These are phyloP conservation scores for Aspergillus floridensis DNA, from an alignment of 2,329 filamentous ascomycete species.

Conservation along the genomic window DNA sequence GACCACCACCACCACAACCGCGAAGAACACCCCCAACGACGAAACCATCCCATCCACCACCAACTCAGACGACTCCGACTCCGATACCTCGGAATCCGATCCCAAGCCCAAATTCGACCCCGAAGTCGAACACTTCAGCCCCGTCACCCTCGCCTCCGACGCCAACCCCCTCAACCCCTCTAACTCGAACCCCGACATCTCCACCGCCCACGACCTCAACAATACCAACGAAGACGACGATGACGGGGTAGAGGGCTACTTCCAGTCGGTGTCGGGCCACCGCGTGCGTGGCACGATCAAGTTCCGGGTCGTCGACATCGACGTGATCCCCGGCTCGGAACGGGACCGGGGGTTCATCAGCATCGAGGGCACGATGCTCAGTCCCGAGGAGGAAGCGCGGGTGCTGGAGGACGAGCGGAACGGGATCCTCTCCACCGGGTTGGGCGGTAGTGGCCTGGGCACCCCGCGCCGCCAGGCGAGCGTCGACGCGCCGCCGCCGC, in stretches of 20 bases:
- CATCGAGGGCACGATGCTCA: slow-evolving; percentile 83
- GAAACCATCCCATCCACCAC: slow-evolving; percentile 11
- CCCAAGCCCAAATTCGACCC: slow-evolving; percentile 30
- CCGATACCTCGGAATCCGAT: slow-evolving; percentile 2
- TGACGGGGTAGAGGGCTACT: slow-evolving; percentile 65
- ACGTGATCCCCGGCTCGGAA: slow-evolving; percentile 66
- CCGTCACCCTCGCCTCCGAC: background rate
- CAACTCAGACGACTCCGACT: slow-evolving; percentile 22
- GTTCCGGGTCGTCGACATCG: slow-evolving; percentile 82
- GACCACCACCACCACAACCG: background rate
- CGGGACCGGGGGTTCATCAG: slow-evolving; percentile 74
- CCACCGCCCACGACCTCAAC: slow-evolving; percentile 27
- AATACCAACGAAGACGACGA: slow-evolving; percentile 45
- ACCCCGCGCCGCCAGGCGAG: slow-evolving; percentile 6
- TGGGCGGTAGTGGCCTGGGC: background rate
- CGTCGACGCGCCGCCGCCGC: background rate
- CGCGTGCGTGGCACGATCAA: slow-evolving; percentile 68
- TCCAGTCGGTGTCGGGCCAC: slow-evolving; percentile 68
- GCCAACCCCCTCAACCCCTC: background rate
- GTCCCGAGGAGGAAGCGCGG: slow-evolving; percentile 62
- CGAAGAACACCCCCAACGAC: slow-evolving; percentile 9
- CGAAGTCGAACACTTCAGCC: slow-evolving; percentile 39
- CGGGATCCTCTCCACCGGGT: slow-evolving; percentile 14
- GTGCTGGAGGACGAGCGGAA: slow-evolving; percentile 55
- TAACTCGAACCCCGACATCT: slow-evolving; percentile 29